A percentile compares a stretch with the other conserved stretches of the same genome.
phyloP scores from a whole-genome alignment of 192 early-diverging fungal species.

The Backusella tarrabulga region DNA sequence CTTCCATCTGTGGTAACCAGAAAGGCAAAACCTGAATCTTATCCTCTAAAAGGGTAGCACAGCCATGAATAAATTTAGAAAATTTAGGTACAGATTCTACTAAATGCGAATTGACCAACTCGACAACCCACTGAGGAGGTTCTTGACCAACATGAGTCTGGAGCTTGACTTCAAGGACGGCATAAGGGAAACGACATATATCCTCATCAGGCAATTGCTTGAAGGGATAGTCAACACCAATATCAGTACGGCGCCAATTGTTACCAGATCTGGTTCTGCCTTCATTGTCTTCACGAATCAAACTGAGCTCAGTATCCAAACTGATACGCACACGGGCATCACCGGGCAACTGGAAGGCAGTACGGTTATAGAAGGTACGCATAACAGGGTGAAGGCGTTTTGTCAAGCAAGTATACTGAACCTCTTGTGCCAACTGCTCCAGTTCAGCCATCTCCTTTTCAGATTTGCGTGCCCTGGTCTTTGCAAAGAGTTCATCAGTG shows the following conservation, averaged over 20 bases:
- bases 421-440: conserved; percentile 69
- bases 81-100: conserved; percentile 96
- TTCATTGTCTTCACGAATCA: conserved; percentile 95
- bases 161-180: conserved; percentile 96
- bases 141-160: conserved; percentile 90
- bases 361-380: conserved; percentile 97
- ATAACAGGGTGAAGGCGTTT: conserved; percentile 82
- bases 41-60: conserved; percentile 80
- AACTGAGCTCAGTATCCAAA: conserved; percentile 94
- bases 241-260: conserved; percentile 96
- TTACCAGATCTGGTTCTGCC: conserved; percentile 68
- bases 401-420: conserved; percentile 66
- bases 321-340: conserved; percentile 97
- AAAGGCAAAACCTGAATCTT: conserved; percentile 85
- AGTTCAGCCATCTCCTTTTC: conserved; percentile 85
- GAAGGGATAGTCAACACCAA: conserved; percentile 90
- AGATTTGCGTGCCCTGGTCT: conserved; percentile 75
- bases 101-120: conserved; percentile 86
- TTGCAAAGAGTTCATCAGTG: conserved; percentile 77
- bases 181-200: conserved; percentile 92
- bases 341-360: conserved; percentile 97
- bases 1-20: conserved; percentile 95
- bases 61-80: conserved; percentile 97
- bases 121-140: conserved; percentile 91
- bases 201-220: conserved; percentile 83